Base-by-base conservation (phyloP, 257 asterid genomes). In the Handroanthus guayacan region DNA sequence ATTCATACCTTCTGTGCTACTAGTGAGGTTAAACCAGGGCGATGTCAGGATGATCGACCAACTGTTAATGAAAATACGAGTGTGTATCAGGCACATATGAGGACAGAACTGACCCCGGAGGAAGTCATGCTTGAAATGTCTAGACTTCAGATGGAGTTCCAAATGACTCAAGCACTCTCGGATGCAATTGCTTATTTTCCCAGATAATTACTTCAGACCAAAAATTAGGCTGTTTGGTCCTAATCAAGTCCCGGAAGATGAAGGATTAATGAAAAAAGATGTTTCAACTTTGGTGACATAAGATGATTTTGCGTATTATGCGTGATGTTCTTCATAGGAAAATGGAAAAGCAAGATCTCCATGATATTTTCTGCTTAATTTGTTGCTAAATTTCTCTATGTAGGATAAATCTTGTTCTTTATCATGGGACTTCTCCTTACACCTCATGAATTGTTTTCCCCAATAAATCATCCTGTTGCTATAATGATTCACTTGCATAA, bases 1-100 rank as follows among this genome's bases (percentile, higher is more conserved):
- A 84, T 66, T 38, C 94, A 87, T 43, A 80, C 87, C 0, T 82
- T 52, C 25, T 87, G 94, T 45, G 86, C 86, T 6, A 82, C 86
- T 6, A 16, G 69, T 3, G 89, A 89, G 62, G 94, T 85, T 69
- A 85, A 68, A n/a, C 85, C 82, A 3, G 86, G 89, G 50, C 55
- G 43, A 10, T 84, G 82, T 55, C 83, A 72, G 37, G 87, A 78
- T 13, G 71, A 66, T 31, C 63, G 48, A 4, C 70, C 79, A 0
- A 79, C 80, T 5, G 41, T 12, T 3, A 44, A 60, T 64, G 55
- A 45, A 14, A 45, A 64, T 34, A 43, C 39, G 62, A 4, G 14
- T 34, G 65, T 5, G 79, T 4, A 43, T 31, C 74, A 66, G 70
- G 38, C 64, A n/a, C 62, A 54, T 9, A 61, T 10, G 57, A 47